Evolutionary conservation across 441 rosid genomes (phyloP), one percentile per base, ranked within the genome.

Genomic region (Populus trichocarpa): DNA sequence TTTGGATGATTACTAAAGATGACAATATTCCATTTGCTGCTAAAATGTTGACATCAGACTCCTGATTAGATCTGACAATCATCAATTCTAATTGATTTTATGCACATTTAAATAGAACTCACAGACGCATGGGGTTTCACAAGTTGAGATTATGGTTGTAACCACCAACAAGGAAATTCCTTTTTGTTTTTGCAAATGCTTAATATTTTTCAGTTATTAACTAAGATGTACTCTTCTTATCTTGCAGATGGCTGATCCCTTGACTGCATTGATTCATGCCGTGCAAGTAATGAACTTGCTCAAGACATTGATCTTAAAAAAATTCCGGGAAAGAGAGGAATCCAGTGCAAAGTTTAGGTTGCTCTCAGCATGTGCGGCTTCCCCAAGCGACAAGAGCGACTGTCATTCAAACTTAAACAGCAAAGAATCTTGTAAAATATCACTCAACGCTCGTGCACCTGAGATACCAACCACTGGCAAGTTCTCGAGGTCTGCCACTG

Each of bases 161-260:
- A 78, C 16, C 74, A 73, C 30, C 83, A 35, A 10, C 28, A 70
- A 77, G 8, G 30, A 28, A 32, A 38, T 42, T 71, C 26, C 28
- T 10, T 67, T 20, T 20, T 57, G 86, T n/a, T 8, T 57, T 77
- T 61, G 42, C 63, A 79, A 57, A 26, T 32, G 20, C 67, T 30
- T 63, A 67, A 63, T 33, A 57, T 57, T 20, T 67, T 71, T 20
- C 28, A 32, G 50, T 61, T 8, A 36, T 53, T 75, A 57, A 72
- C 64, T 79, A 69, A 42, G 53, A 67, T 23, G 18, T 40, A 46
- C 6, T 61, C 46, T 46, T 35, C 59, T 28, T 71, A 32, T 38
- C 53, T 63, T 80, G 75, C 87, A 95, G 98, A 93, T 95, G 99
- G 98, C 97, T 23, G 99, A 92, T 88, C 99, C 99, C 6, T 83